These are phyloP conservation scores for Colletotrichum tanaceti DNA, from an alignment of 2,329 filamentous ascomycete species.

Conservation along the genomic window DNA sequence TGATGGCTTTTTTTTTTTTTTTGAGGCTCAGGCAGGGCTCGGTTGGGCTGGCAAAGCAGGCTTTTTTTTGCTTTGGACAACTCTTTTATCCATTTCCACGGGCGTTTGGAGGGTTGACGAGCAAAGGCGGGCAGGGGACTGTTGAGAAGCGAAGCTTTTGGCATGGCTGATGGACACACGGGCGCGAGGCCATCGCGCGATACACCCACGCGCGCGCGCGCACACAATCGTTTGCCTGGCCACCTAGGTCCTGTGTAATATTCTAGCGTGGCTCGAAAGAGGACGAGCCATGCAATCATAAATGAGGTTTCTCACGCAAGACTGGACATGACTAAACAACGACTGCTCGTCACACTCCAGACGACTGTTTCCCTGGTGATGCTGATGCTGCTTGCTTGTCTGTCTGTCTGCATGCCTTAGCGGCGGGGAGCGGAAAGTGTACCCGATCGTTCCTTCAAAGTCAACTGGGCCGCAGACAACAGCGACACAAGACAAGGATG, in stretches of 20 bases:
- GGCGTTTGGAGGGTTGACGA: conserved; percentile 10
- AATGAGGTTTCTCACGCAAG: conserved; percentile 1
- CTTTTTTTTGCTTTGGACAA: neutral
- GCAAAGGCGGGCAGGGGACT: neutral
- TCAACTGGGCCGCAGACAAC: conserved; percentile 5
- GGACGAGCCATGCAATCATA: conserved; percentile 1
- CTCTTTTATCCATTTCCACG: neutral
- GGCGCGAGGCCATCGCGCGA: neutral
- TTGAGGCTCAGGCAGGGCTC: neutral
- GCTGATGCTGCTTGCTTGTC: neutral
- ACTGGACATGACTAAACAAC: neutral
- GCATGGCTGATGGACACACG: neutral
- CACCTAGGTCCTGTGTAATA: conserved; percentile 11
- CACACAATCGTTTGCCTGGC: neutral
- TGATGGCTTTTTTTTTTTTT: neutral
- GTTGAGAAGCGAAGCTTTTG: neutral
- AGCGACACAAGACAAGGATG: neutral
- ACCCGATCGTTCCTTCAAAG: conserved; percentile 5
- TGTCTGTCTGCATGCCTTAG: neutral
- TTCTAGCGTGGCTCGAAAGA: conserved; percentile 1
- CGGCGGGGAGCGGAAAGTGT: conserved; percentile 1
- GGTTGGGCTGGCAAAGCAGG: neutral
- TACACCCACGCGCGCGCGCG: too few species aligned
- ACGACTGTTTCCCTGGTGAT: conserved; percentile 2
- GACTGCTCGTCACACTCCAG: neutral